phyloP scores from a whole-genome alignment of 148 eudicot genomes.

The Rhododendron kiyosumense region DNA sequence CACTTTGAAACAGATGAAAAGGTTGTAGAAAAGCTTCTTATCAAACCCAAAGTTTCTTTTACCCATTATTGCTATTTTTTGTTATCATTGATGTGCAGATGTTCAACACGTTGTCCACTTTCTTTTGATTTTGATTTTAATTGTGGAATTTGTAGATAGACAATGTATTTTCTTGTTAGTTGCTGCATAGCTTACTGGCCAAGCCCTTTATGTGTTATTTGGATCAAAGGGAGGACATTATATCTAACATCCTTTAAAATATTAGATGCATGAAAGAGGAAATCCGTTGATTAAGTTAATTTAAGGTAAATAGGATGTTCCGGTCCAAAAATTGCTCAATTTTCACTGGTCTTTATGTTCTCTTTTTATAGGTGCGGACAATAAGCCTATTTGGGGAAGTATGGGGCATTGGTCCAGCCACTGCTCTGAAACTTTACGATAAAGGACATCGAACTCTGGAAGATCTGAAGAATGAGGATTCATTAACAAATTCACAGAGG shows the following conservation, averaged over 20 bases:
- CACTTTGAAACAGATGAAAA: conserved; percentile 93
- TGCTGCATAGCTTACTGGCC: neutral
- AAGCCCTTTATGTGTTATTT: neutral
- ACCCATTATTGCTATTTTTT: neutral
- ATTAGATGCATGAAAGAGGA: neutral
- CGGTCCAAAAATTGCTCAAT: neutral
- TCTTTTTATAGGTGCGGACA: conserved; percentile 53
- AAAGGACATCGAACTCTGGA: conserved; percentile 79
- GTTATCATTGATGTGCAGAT: neutral
- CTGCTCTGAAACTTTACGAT: conserved; percentile 84
- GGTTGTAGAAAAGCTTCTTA: conserved; percentile 37
- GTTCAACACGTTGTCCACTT: neutral
- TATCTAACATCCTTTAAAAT: neutral
- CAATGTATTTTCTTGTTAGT: neutral
- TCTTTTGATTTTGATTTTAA: neutral
- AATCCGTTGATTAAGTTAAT: neutral
- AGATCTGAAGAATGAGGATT: conserved; percentile 66
- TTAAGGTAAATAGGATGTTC: neutral
- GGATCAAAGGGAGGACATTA: neutral
- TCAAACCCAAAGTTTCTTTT: neutral
- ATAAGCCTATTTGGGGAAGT: conserved; percentile 86
- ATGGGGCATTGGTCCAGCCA: conserved; percentile 98
- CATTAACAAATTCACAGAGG: conserved; percentile 65
- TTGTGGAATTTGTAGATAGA: neutral
- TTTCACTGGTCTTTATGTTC: neutral